phyloP scores from a whole-genome alignment of 1,139 yeast genomes.

The Pichia sp. region DNA sequence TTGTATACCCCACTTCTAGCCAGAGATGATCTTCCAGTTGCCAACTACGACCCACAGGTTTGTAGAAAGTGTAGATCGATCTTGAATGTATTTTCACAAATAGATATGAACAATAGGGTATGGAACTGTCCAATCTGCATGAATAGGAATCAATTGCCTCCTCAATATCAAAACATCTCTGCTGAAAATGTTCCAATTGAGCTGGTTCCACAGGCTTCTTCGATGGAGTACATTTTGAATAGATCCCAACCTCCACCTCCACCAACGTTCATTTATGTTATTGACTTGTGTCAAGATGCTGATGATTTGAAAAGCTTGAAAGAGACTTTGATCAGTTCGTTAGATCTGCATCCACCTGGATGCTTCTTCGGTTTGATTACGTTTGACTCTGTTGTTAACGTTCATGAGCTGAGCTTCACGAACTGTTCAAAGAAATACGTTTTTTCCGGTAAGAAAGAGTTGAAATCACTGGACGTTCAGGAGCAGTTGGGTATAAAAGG shows the following conservation, averaged over 20 bases:
- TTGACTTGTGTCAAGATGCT: slow-evolving; percentile 92
- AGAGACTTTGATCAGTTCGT: slow-evolving; percentile 76
- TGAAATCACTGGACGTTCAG: slow-evolving; percentile 33
- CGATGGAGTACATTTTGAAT: slow-evolving; percentile 85
- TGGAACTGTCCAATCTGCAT: slow-evolving; percentile 93
- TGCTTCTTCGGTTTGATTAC: slow-evolving; percentile 90
- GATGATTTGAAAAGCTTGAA: slow-evolving; percentile 88
- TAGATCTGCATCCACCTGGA: slow-evolving; percentile 85
- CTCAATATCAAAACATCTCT: slow-evolving; percentile 80
- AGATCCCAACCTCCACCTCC: slow-evolving; percentile 64
- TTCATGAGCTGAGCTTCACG: slow-evolving; percentile 83
- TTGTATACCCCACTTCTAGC: slow-evolving; percentile 87
- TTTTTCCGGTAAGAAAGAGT: slow-evolving; percentile 87
- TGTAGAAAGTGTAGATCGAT: slow-evolving; percentile 87
- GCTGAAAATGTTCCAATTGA: slow-evolving; percentile 86
- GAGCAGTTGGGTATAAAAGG: slow-evolving; percentile 33
- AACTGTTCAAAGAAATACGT: slow-evolving; percentile 77
- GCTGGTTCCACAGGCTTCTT: slow-evolving; percentile 69
- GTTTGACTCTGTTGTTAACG: slow-evolving; percentile 91
- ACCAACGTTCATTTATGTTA: slow-evolving; percentile 87
- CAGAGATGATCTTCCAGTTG: slow-evolving; percentile 73
- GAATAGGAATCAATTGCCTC: slow-evolving; percentile 80
- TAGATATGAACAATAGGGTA: slow-evolving; percentile 74
- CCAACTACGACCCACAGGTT: slow-evolving; percentile 84
- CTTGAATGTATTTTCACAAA: slow-evolving; percentile 81